A percentile compares a stretch with the other conserved stretches of the same genome.
These are phyloP conservation scores for Tetracentron sinense DNA, from an alignment of 164 flowering plant species.

Conservation along the genomic window DNA sequence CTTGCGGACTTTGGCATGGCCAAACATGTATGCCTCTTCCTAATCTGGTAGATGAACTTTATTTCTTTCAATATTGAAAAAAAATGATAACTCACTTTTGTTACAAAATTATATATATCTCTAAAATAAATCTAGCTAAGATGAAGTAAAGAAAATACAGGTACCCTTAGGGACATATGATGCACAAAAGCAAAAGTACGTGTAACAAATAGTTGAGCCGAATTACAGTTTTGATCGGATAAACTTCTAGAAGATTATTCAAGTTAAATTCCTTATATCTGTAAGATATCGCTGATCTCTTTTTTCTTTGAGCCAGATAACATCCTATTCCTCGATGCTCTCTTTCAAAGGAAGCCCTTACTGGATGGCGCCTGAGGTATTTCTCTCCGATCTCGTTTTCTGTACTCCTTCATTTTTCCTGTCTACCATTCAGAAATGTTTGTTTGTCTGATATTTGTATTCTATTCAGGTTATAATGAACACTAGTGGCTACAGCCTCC, in stretches of 20 bases:
- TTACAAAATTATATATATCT: too few relatives aligned
- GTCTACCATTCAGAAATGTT: not conserved
- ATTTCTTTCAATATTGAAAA: not conserved
- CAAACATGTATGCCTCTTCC: conserved; percentile 53
- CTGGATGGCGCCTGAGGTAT: conserved; percentile 99
- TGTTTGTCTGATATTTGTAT: conserved; percentile 5
- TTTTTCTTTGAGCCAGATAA: conserved; percentile 45
- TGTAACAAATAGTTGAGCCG: too few relatives aligned
- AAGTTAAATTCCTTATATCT: not conserved
- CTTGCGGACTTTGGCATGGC: conserved; percentile 91
- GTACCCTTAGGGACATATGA: too few relatives aligned
- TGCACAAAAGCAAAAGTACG: too few relatives aligned
- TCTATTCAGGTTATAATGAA: conserved; percentile 82
- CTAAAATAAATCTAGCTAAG: too few relatives aligned
- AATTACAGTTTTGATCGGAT: too few relatives aligned
- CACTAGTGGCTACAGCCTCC: conserved; percentile 68
- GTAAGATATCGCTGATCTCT: conserved; percentile 3
- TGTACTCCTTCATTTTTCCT: not conserved
- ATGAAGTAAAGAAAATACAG: too few relatives aligned
- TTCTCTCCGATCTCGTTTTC: conserved; percentile 1
- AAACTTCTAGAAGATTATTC: too few relatives aligned
- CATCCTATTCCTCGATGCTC: conserved; percentile 57
- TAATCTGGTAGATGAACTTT: not conserved
- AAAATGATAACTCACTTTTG: too few relatives aligned
- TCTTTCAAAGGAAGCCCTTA: conserved; percentile 97